Evolutionary conservation across 306 rosid genomes (phyloP), one percentile per base, ranked within the genome.

Genomic region (Glycine latifolia): DNA sequence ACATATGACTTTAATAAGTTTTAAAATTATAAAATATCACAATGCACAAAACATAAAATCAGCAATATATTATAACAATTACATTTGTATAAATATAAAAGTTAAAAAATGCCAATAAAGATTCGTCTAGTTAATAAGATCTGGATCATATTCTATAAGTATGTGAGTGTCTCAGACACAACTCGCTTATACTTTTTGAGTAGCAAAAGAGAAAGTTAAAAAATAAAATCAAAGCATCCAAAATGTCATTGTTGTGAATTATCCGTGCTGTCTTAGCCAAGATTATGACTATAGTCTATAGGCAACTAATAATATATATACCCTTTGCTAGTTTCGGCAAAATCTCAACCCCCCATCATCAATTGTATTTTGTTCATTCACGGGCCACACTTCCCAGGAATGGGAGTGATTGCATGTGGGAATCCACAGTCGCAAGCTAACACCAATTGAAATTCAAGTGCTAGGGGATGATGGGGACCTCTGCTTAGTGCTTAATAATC

Each of bases 381-480:
- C 11, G 44, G 78, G 46, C 73, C 78, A 68, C 75, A 77, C 2
- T 58, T 39, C 6, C 11, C 20, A 49, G 33, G 54, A 65, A 26
- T 47, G 54, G 54, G 60, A 75, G 81, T 47, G 84, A 83, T 72
- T 84, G 86, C 67, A 56, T 69, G 81, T 80, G 80, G 86, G 82
- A 86, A 81, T 41, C 85, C 85, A 72, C 79, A 59, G 31, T 26
- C 31, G 59, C 61, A 58, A 72, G 83, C 61, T 65, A 82, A 5
- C 44, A 39, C 44, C 85, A 76, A 70, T 52, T 62, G 49, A 74
- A 74, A 8, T 67, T 65, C 37, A 58, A 81, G 85, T 84, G 83
- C 84, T 63, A 43, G 80, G 84, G 78, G 26, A 66, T 52, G 47
- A 77, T 55, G 76, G 76, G 70, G 85, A 89, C 85, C 86, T 82